Evolutionary conservation across 345 rosid genomes (phyloP).

Genomic region (Citrus unshiu): DNA sequence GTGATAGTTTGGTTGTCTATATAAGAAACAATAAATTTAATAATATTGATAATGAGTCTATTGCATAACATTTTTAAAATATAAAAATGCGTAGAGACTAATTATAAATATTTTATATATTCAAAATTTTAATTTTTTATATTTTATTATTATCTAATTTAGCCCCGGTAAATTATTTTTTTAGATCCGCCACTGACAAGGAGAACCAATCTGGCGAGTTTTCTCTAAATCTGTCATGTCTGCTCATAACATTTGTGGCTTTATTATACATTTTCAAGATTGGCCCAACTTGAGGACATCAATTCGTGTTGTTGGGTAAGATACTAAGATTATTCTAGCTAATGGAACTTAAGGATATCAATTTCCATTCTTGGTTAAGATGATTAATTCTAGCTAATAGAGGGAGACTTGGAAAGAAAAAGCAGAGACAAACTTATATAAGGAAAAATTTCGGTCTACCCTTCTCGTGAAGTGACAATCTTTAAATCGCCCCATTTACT

Average conservation of each 20-base stretch:
- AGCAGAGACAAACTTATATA: neutral
- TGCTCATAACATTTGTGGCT: neutral
- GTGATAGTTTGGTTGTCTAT: no score
- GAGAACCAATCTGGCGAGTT: neutral
- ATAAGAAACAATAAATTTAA: no score
- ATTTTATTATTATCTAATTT: no score
- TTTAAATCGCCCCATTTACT: fast-evolving
- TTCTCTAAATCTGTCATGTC: neutral
- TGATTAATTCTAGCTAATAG: neutral
- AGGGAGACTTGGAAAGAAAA: neutral
- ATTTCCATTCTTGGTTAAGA: neutral
- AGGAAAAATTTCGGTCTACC: no score
- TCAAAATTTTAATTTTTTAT: no score
- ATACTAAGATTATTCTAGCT: neutral
- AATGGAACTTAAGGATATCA: neutral
- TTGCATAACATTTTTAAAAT: no score
- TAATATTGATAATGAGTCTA: no score
- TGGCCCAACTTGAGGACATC: neutral
- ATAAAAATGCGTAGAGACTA: no score
- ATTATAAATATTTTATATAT: no score
- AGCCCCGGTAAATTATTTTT: no score
- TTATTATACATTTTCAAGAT: neutral
- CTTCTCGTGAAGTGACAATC: no score
- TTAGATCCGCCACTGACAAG: no score
- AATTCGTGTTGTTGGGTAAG: neutral